Base-by-base conservation (phyloP, 2,329 filamentous ascomycete species). In the Fusarium miscanthi region DNA sequence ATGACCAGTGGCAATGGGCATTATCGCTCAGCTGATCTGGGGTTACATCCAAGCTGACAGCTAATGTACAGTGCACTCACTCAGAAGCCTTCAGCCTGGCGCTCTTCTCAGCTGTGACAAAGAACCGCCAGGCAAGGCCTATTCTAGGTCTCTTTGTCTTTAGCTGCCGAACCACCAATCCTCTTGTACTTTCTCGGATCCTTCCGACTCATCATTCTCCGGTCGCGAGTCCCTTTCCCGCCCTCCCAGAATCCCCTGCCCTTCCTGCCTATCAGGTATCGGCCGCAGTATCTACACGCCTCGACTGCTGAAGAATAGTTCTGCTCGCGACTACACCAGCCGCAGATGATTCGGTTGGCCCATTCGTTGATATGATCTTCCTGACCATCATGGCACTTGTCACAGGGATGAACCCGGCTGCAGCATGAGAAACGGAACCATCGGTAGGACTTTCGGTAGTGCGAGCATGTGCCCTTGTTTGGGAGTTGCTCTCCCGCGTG, bases 191-290 rank as follows among this genome's bases (percentile, higher is more conserved):
- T 94, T 77, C 92, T 87, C 77, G 90, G 90, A 81, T 94, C 92
- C 82, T 94, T 94, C 66, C 90, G 86, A 76, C 90, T 93, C 93
- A 95, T 95, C 76, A 87, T 83, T 37, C 82, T 83, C 80, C 86
- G 88, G 78, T 94, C 92, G 68, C 93, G 85, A n/a, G 93, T 95
- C 3, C 93, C 93, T 80, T 92, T 94, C 3, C 94, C 94, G 16
- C 94, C 94, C 83, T 97, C 94, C 94, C 94, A 97, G 82, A 94
- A 97, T 1, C 94, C 94, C 46, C 79, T 81, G 6, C 89, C 88
- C 77, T 89, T 91, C 72, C 82, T 86, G 1, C 92, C 90, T 58
- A 94, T 87, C 17, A 96, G 87, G 54, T 87, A 88, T 38, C 90
- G 85, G 53, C 91, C 92, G 78, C 94, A 97, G 77, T 93, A 89